phyloP scores from a whole-genome alignment of 768 basidiomycete genomes.

The Clitopilus passeckerianus region DNA sequence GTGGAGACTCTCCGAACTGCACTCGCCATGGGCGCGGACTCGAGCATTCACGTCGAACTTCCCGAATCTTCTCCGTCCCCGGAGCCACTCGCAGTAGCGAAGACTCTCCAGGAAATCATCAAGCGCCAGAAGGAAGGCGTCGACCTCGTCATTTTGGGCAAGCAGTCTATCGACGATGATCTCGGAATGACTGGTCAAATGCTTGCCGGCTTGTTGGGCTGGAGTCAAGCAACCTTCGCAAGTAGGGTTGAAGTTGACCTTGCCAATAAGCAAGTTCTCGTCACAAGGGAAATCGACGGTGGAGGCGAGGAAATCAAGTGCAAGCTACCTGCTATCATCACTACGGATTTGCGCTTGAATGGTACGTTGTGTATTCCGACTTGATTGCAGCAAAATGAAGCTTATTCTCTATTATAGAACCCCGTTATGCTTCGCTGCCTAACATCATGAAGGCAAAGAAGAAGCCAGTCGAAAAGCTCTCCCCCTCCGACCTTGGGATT shows the following conservation, averaged over 20 bases:
- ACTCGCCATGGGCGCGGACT: slow-evolving; percentile 96
- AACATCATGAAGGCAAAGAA: slow-evolving; percentile 99
- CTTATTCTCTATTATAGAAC: slow-evolving; percentile 53
- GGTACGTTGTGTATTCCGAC: slow-evolving; percentile 49
- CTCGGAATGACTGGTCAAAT: slow-evolving; percentile 95
- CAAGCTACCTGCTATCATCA: slow-evolving; percentile 78
- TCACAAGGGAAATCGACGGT: slow-evolving; percentile 92
- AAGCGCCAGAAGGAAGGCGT: slow-evolving; percentile 50
- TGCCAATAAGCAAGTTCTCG: slow-evolving; percentile 55
- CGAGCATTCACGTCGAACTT: slow-evolving; percentile 85
- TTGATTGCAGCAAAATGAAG: not conserved
- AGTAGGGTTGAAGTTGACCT: slow-evolving; percentile 76
- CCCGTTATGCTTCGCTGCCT: slow-evolving; percentile 94
- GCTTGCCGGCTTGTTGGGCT: slow-evolving; percentile 88
- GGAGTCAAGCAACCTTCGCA: slow-evolving; percentile 95
- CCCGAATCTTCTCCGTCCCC: slow-evolving; percentile 68
- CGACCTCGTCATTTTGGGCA: slow-evolving; percentile 93
- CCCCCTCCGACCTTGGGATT: slow-evolving; percentile 72
- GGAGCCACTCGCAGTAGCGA: slow-evolving; percentile 90
- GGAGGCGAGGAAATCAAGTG: slow-evolving; percentile 82
- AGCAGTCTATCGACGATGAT: slow-evolving; percentile 98
- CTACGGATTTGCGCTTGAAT: slow-evolving; percentile 81
- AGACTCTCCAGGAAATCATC: slow-evolving; percentile 75
- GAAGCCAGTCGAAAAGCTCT: slow-evolving; percentile 86
- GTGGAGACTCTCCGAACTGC: slow-evolving; percentile 91